phyloP scores from a whole-genome alignment of 495 filamentous ascomycete species.

The Aspergillus nanangensis region DNA sequence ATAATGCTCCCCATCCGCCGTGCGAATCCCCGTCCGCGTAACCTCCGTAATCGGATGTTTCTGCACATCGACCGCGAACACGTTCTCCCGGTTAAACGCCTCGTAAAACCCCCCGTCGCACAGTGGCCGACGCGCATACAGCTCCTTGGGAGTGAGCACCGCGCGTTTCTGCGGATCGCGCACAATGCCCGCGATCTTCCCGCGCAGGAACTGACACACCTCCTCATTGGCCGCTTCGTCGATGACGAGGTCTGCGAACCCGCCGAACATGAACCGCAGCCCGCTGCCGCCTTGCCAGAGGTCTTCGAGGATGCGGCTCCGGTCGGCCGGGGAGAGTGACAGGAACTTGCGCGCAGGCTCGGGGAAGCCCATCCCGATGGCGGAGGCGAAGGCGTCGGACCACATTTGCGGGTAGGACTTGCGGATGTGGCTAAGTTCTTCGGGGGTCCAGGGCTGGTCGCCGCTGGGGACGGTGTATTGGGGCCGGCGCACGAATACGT shows the following conservation, averaged over 20 bases:
- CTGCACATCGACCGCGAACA: constrained; percentile 11
- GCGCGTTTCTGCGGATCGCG: constrained; percentile 12
- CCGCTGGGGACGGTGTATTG: constrained; percentile 45
- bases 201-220: constrained; percentile 17
- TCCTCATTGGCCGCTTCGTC: constrained; percentile 15
- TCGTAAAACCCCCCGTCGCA: constrained; percentile 26
- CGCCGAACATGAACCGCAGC: constrained; percentile 19
- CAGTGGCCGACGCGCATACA: constrained; percentile 13
- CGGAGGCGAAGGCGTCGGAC: neutral
- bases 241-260: constrained; percentile 16
- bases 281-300: constrained; percentile 18
- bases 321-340: constrained; percentile 9
- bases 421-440: constrained; percentile 1
- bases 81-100: constrained; percentile 16
- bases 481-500: constrained; percentile 43
- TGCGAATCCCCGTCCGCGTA: constrained; percentile 38
- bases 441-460: constrained; percentile 14
- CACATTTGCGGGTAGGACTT: constrained; percentile 8
- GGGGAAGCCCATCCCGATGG: constrained; percentile 7
- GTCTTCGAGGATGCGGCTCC: constrained; percentile 13
- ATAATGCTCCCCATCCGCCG: constrained; percentile 26
- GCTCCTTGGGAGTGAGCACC: constrained; percentile 12
- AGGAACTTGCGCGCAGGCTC: constrained; percentile 3
- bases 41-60: constrained; percentile 35
- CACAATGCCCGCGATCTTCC: constrained; percentile 17